Conservation (phyloP, 805 yeast species). For the Kurtzmaniella fragi region DNA sequence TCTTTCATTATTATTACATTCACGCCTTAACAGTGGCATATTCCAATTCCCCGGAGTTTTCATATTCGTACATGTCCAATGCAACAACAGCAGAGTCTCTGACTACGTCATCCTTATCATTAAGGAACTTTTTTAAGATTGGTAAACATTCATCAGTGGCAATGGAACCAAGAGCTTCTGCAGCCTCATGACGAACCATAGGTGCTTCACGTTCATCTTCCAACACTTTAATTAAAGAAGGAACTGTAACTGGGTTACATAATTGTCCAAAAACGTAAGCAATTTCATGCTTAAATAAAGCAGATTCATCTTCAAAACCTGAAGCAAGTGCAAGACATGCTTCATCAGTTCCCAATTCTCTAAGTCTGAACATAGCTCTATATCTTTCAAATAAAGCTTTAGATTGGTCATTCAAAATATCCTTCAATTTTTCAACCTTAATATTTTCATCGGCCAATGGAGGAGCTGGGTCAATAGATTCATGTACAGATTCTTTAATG, state of each 20-base stretch:
- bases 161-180: constrained; percentile 95
- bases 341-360: constrained; percentile 91
- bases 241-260: constrained; percentile 89
- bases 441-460: constrained; percentile 69
- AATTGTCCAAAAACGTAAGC: constrained; percentile 98
- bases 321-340: constrained; percentile 89
- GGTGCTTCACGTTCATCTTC: constrained; percentile 80
- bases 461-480: constrained; percentile 97
- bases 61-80: constrained; percentile 96
- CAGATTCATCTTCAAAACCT: constrained; percentile 87
- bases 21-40: constrained; percentile 44
- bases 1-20: constrained; percentile 7
- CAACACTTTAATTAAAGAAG: constrained; percentile 77
- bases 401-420: constrained; percentile 67
- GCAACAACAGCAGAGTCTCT: constrained; percentile 97
- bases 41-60: constrained; percentile 77
- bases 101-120: constrained; percentile 84
- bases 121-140: constrained; percentile 69
- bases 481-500: constrained; percentile 70
- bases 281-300: constrained; percentile 94
- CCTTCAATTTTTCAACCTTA: constrained; percentile 61
- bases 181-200: constrained; percentile 99
- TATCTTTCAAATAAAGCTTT: constrained; percentile 88
- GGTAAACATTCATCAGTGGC: constrained; percentile 96
- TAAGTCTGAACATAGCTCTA: constrained; percentile 95